Evolutionary conservation across 2,329 filamentous ascomycete genomes (phyloP).

Genomic region (Fusarium annulatum): DNA sequence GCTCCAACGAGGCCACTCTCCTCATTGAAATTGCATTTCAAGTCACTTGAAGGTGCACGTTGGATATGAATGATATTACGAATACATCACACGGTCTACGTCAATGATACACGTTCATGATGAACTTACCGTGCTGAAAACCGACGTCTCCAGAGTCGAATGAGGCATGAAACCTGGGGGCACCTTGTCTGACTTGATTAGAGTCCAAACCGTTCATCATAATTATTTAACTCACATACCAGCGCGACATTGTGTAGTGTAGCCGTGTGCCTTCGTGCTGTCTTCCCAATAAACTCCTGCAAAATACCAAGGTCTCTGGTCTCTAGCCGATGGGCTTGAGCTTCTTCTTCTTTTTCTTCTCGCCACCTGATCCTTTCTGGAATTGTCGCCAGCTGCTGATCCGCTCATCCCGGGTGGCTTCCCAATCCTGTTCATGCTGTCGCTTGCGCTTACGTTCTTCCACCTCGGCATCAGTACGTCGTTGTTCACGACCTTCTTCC

Average conservation of each 20-base stretch:
- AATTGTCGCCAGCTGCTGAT: constrained; percentile 96
- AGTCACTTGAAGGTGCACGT: constrained; percentile 6
- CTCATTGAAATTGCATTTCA: constrained; percentile 44
- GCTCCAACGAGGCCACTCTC: constrained; percentile 51
- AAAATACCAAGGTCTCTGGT: constrained; percentile 33
- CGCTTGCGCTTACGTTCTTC: constrained; percentile 86
- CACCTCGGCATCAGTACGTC: constrained; percentile 84
- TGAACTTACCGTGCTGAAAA: constrained; percentile 34
- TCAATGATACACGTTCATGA: not conserved
- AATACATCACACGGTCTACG: constrained; percentile 12
- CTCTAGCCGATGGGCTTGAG: constrained; percentile 69
- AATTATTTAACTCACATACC: constrained; percentile 49
- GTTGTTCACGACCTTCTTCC: constrained; percentile 92
- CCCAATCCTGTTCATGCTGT: constrained; percentile 95
- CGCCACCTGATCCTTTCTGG: constrained; percentile 75
- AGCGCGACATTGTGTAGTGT: constrained; percentile 28
- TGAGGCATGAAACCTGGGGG: constrained; percentile 14
- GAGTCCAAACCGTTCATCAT: constrained; percentile 46
- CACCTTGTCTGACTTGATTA: constrained; percentile 46
- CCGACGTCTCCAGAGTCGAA: constrained; percentile 13
- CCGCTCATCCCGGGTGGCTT: constrained; percentile 87
- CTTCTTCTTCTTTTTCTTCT: constrained; percentile 78
- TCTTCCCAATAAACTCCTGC: constrained; percentile 20
- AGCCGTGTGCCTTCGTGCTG: constrained; percentile 19
- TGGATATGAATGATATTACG: constrained; percentile 15